Conservation (phyloP, 441 rosid species). For the Euphorbia schlechtendalii region DNA sequence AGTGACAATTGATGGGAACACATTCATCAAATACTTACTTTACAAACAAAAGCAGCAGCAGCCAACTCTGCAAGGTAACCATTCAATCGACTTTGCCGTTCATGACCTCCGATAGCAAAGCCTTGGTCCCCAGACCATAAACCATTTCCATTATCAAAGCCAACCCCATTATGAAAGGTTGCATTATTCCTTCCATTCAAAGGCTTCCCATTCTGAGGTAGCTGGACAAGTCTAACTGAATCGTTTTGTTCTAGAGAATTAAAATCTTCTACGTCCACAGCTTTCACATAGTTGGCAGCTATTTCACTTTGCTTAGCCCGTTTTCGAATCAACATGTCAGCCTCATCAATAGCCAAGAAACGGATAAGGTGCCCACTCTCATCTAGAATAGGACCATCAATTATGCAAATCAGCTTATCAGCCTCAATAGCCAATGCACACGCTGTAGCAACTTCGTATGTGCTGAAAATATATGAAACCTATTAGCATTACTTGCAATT, state of each 20-base stretch:
- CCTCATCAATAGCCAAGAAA: constrained; percentile 84
- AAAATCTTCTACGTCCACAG: constrained; percentile 60
- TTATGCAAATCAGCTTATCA: constrained; percentile 84
- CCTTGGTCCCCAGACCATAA: constrained; percentile 78
- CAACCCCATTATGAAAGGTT: constrained; percentile 75
- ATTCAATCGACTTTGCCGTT: constrained; percentile 63
- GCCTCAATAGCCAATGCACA: constrained; percentile 94
- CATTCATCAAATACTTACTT: constrained; percentile 38
- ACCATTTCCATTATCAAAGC: constrained; percentile 82
- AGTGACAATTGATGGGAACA: neutral
- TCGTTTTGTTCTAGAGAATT: constrained; percentile 33
- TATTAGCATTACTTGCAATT: constrained; percentile 6
- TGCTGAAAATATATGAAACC: constrained; percentile 44
- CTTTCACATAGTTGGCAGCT: constrained; percentile 84
- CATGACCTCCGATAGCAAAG: constrained; percentile 94
- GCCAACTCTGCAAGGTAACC: constrained; percentile 90
- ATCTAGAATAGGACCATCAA: constrained; percentile 84
- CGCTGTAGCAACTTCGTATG: constrained; percentile 95
- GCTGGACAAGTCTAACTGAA: constrained; percentile 29
- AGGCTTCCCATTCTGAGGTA: constrained; percentile 39
- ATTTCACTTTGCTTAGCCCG: constrained; percentile 87
- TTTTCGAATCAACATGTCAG: constrained; percentile 72
- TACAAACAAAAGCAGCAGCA: constrained; percentile 93
- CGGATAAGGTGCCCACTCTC: constrained; percentile 75
- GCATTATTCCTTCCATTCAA: constrained; percentile 31